These are phyloP conservation scores for Yamadazyma sp. DNA, from an alignment of 1,139 yeast genomes.

Conservation along the genomic window DNA sequence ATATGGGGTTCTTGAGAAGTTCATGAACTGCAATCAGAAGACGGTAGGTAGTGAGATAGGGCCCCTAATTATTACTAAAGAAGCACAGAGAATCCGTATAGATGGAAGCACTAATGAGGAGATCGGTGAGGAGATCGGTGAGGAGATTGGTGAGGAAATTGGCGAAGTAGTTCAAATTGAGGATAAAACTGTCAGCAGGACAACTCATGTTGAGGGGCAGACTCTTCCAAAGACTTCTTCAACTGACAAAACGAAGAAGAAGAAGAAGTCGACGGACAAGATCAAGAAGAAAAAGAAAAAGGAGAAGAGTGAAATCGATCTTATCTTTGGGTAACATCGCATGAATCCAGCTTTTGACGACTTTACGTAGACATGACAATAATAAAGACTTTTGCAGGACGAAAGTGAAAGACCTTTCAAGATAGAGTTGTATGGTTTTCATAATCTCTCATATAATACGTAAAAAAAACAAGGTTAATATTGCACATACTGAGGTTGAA, in stretches of 20 bases:
- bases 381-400: neutral
- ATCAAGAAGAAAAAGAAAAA: slow-evolving; percentile 20
- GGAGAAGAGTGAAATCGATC: slow-evolving; percentile 56
- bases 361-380: neutral
- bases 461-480: slow-evolving; percentile 10
- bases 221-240: neutral
- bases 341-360: neutral
- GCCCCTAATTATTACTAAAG: too few relatives aligned
- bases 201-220: too few relatives aligned
- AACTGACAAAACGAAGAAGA: slow-evolving; percentile 1
- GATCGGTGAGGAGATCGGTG: slow-evolving; percentile 9
- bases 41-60: too few relatives aligned
- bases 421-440: neutral
- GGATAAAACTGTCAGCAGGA: too few relatives aligned
- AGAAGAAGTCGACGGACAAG: slow-evolving; percentile 15
- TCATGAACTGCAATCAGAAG: neutral
- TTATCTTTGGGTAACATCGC: slow-evolving; percentile 47
- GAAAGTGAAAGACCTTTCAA: neutral
- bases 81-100: slow-evolving; percentile 4
- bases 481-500: slow-evolving; percentile 18
- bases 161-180: slow-evolving; percentile 25
- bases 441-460: slow-evolving; percentile 3
- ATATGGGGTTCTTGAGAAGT: slow-evolving; percentile 24
- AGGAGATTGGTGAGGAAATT: slow-evolving; percentile 7
- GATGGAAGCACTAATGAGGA: slow-evolving; percentile 6